Base-by-base conservation (phyloP, 2,329 filamentous ascomycete species). In the Xylaria sp. region DNA sequence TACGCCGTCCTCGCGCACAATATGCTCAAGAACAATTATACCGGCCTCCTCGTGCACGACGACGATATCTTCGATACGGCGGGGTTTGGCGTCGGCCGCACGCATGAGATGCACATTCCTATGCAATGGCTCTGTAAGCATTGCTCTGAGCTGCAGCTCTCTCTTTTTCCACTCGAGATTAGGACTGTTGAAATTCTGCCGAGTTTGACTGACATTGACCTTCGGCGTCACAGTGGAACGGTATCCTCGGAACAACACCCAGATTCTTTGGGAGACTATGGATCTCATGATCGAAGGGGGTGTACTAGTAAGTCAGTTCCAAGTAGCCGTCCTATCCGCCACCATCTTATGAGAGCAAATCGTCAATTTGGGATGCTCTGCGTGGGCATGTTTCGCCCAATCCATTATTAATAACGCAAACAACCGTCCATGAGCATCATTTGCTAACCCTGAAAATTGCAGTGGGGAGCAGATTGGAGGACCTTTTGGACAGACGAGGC, bases 1-100 rank as follows among this genome's bases (percentile, higher is more conserved):
- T 85, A 82, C 57, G 68, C 80, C 22, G 63, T 68, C 2, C 67
- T 85, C 4, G 77, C 78, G 61, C 74, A 84, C 57, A 66, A 64
- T 20, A 86, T 86, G 82, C 72, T 86, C 9, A 68, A 72, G 47
- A 67, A 83, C 50, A 76, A 83, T 58, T 77, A 76, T 41, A 76
- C 75, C 1, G 82, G 83, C 1, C 76, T 80, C 48, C 64, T 79
- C 16, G 72, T 71, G 39, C 76, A 77, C 24, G 63, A 68, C 1
- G 72, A 73, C 2, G 75, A 79, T 51, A 64, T 71, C 2, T 74
- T 79, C 22, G 72, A 76, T 51, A 60, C 63, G 45, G 66, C 59
- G 59, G 69, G 65, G 37, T 67, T 63, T 66, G 73, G 73, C 22
- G 66, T 57, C 21, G 69, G 63, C 4, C 66, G 74, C 2, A 67